Evolutionary conservation across 768 basidiomycete species (phyloP).

Genomic region (Fibroporia radiculosa): DNA sequence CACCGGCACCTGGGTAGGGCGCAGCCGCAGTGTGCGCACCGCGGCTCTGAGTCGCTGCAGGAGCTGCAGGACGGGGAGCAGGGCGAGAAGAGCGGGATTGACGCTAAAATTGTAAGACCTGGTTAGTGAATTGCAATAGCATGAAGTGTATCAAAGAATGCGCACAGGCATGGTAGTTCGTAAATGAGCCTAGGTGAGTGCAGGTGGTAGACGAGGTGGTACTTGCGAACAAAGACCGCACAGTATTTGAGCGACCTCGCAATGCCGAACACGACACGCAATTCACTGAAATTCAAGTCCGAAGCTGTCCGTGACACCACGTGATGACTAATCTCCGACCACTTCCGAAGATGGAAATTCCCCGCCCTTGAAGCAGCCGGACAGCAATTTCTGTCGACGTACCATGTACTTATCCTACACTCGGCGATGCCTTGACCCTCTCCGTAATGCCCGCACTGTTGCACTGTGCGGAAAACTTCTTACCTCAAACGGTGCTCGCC

Average conservation of each 20-base stretch:
- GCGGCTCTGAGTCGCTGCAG: conserved; percentile 37
- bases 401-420: conserved; percentile 9
- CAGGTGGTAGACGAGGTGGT: conserved; percentile 15
- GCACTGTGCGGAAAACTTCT: no score
- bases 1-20: conserved; percentile 27
- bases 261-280: conserved; percentile 3
- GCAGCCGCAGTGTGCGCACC: conserved; percentile 44
- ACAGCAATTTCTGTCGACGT: neutral
- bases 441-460: no score
- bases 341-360: no score
- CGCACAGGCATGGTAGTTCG: conserved; percentile 41
- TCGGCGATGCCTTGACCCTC: conserved; percentile 11
- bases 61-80: conserved; percentile 37
- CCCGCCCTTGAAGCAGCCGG: no score
- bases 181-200: conserved; percentile 1
- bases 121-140: neutral
- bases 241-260: neutral
- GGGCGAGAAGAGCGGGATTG: conserved; percentile 72
- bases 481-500: no score
- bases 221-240: conserved; percentile 10
- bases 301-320: conserved; percentile 16
- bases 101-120: conserved; percentile 39
- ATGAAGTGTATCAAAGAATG: neutral
- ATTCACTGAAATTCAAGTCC: neutral
- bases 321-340: neutral